These are phyloP conservation scores for Podospora pseudoanserina DNA, from an alignment of 495 filamentous ascomycete species.

Conservation along the genomic window DNA sequence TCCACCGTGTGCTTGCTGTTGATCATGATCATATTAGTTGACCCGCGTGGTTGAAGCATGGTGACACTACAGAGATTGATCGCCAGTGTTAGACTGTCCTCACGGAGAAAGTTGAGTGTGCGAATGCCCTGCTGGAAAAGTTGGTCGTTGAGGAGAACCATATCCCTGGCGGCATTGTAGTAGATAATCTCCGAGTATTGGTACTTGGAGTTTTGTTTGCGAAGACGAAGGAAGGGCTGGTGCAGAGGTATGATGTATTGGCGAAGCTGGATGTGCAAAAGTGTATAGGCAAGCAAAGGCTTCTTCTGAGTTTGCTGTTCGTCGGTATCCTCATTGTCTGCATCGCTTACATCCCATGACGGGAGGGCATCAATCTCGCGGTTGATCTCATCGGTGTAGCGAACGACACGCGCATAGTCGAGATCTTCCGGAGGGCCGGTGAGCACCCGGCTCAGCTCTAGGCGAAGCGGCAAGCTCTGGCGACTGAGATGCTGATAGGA, in stretches of 20 bases:
- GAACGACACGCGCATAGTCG: conserved; percentile 43
- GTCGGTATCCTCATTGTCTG: background rate
- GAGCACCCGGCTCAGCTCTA: conserved; percentile 40
- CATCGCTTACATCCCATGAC: conserved; percentile 37
- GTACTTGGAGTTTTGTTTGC: conserved; percentile 40
- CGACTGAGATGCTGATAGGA: conserved; percentile 43
- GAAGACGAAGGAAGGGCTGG: conserved; percentile 41
- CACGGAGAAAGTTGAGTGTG: conserved; percentile 40
- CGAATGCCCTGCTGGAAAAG: conserved; percentile 40
- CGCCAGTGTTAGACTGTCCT: conserved; percentile 39
- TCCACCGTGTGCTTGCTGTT: conserved; percentile 43
- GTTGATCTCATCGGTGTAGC: conserved; percentile 43
- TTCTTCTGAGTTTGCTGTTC: conserved; percentile 24
- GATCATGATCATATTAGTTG: conserved; percentile 43
- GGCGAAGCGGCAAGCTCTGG: conserved; percentile 38
- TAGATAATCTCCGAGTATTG: conserved; percentile 47
- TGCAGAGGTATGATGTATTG: conserved; percentile 46
- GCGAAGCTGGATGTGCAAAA: conserved; percentile 41
- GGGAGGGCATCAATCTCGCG: conserved; percentile 43
- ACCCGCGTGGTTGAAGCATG: conserved; percentile 46
- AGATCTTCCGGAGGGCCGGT: conserved; percentile 33
- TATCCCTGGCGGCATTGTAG: conserved; percentile 46
- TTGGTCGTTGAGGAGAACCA: conserved; percentile 42
- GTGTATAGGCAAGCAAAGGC: conserved; percentile 39
- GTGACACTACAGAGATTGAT: conserved; percentile 47